Evolutionary conservation across 2,329 filamentous ascomycete species (phyloP), one percentile per base, ranked within the genome.

Genomic region (Lasiodiplodia citricola): DNA sequence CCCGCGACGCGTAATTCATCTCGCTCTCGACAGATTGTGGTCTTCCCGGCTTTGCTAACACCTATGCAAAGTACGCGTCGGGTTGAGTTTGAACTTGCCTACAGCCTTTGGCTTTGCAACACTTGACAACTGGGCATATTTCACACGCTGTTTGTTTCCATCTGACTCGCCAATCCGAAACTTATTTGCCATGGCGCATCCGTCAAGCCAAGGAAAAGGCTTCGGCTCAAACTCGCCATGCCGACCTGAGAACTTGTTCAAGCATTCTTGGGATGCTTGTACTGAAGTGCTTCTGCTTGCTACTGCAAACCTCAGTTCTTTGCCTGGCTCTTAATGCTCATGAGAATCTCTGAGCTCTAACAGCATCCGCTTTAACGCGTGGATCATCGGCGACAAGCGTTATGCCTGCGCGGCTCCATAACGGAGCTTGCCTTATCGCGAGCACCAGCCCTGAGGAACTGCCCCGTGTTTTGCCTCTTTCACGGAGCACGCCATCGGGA

Each of bases 401-500:
- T 47, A 37, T 37, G n/a, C 50, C 21, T 38, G 50, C 31, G 13
- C 31, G 35, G 62, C n/a, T 65, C 31, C 50, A 25, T 25, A 23
- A 31, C 47, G 47, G 62, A 65, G 18, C n/a, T 41, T 65, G 11
- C 35, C 58, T 51, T 51, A 8, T 38, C 31, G 28, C 60, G 18
- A 8, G 25, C 58, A 37, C n/a, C 16, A 41, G 37, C 54, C 28
- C 38, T n/a, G 35, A 54, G 14, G 37, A 41, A n/a, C 18, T 35
- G n/a, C 31, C 31, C 50, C 50, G 47, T 41, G 37, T 21, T 41
- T 41, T 25, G 16, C 21, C 38, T 50, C 31, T 44, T 25, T 21
- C 21, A 35, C 31, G n/a, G 50, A 65, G 62, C 62, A 65, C 62
- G 62, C 18, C 62, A 65, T 65, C 50, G 28, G n/a, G 4, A 21